phyloP scores from a whole-genome alignment of 2,329 filamentous ascomycete genomes.

The Sphaerulina musiva region DNA sequence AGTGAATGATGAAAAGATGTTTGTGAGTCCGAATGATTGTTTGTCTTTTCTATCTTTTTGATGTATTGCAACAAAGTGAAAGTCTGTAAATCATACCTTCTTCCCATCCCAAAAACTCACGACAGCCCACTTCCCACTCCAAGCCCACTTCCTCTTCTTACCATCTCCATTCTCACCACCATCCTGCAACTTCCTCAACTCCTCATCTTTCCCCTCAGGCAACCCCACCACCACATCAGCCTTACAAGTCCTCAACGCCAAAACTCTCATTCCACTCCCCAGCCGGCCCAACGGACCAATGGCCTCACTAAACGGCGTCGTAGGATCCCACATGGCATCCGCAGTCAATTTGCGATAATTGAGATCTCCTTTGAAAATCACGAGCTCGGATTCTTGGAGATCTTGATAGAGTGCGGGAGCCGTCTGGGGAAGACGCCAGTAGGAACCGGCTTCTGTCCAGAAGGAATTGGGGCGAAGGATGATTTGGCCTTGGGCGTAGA shows the following conservation, averaged over 20 bases:
- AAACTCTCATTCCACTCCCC: conserved; percentile 71
- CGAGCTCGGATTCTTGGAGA: conserved; percentile 73
- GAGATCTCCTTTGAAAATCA: conserved; percentile 94
- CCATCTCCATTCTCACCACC: conserved; percentile 65
- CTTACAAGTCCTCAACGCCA: conserved; percentile 91
- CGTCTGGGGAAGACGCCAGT: conserved; percentile 72
- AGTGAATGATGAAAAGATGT: too few relatives aligned
- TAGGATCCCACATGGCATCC: conserved; percentile 83
- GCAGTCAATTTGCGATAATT: conserved; percentile 92
- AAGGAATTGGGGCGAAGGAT: conserved; percentile 77
- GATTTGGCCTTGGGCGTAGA: conserved; percentile 78
- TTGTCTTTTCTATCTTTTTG: too few relatives aligned
- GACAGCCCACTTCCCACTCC: conserved; percentile 94
- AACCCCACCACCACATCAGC: conserved; percentile 91
- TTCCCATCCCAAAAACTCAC: conserved; percentile 74
- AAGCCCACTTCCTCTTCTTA: conserved; percentile 78
- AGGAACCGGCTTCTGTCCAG: conserved; percentile 84
- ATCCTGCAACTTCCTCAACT: conserved; percentile 59
- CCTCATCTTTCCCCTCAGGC: conserved; percentile 74
- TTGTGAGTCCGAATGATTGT: too few relatives aligned
- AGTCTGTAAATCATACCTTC: conserved; percentile 37
- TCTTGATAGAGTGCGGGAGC: conserved; percentile 67
- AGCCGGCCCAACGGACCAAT: conserved; percentile 67
- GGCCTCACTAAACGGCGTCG: conserved; percentile 76
- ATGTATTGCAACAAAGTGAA: too few relatives aligned